These are phyloP conservation scores for Xerocomellus chrysenteron DNA, from an alignment of 768 basidiomycete species.

Conservation along the genomic window DNA sequence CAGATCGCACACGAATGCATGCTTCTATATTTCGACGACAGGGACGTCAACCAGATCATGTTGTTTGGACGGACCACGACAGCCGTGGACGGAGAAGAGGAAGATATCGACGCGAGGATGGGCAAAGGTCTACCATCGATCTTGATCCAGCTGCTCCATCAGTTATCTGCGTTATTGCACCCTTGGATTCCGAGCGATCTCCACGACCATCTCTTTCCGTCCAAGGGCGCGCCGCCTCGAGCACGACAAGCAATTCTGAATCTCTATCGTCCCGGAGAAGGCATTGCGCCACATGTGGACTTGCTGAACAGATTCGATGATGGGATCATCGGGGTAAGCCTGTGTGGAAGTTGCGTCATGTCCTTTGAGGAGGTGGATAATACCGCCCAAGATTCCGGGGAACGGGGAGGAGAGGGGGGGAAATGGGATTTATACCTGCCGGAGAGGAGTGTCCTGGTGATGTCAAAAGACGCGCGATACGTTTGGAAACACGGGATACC, in stretches of 20 bases:
- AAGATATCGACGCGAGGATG: conserved; percentile 15
- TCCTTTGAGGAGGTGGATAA: conserved; percentile 47
- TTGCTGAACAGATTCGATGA: conserved; percentile 81
- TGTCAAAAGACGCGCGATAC: conserved; percentile 82
- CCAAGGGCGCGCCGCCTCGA: conserved; percentile 30
- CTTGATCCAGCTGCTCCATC: conserved; percentile 52
- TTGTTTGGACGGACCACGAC: conserved; percentile 60
- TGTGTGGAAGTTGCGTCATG: conserved; percentile 82
- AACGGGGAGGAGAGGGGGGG: background rate
- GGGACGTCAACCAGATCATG: conserved; percentile 77
- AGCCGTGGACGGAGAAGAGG: conserved; percentile 6
- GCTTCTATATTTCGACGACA: conserved; percentile 51
- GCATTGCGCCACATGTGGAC: conserved; percentile 88
- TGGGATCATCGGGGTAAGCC: conserved; percentile 85
- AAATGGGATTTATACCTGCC: conserved; percentile 65
- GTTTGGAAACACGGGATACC: conserved; percentile 88
- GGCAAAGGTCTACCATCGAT: conserved; percentile 54
- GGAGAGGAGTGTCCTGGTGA: conserved; percentile 69
- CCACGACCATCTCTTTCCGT: conserved; percentile 62
- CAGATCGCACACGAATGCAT: conserved; percentile 52
- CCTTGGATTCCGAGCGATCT: conserved; percentile 49
- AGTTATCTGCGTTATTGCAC: conserved; percentile 47
- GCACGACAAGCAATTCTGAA: conserved; percentile 90
- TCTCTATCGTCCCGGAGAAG: conserved; percentile 84
- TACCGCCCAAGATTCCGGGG: background rate